Percentiles rank a stretch among this genome's conserved stretches.
Conservation (phyloP, 2,329 filamentous ascomycete species). For the Geosmithia putterillii region DNA sequence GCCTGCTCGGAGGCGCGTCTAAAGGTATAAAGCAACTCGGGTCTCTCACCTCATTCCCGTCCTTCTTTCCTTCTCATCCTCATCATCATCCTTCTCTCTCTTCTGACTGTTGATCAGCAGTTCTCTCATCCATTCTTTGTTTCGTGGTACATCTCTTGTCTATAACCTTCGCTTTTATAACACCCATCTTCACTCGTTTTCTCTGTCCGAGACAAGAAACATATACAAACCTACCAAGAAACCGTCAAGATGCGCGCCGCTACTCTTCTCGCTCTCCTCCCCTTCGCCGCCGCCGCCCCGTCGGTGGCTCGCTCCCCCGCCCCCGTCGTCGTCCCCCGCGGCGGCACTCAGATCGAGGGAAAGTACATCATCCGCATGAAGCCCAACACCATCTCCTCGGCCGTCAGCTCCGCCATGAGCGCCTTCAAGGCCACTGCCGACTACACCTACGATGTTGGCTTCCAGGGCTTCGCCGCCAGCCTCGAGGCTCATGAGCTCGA, state of each 20-base stretch:
- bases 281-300: conserved; percentile 17
- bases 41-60: background rate
- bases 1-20: background rate
- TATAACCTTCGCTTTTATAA: background rate
- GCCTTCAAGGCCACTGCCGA: conserved; percentile 8
- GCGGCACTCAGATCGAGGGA: conserved; percentile 7
- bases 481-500: conserved; percentile 8
- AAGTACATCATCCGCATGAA: conserved; percentile 15
- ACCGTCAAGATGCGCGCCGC: conserved; percentile 16
- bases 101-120: background rate
- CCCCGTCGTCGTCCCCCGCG: conserved; percentile 3
- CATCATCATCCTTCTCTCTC: background rate
- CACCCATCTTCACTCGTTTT: background rate
- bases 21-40: background rate
- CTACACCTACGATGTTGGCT: conserved; percentile 8
- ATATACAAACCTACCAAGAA: background rate
- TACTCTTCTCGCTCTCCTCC: conserved; percentile 18
- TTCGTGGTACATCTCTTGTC: background rate
- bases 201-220: background rate
- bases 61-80: background rate
- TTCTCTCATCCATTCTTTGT: background rate
- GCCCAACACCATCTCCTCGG: conserved; percentile 5
- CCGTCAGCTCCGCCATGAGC: conserved; percentile 6
- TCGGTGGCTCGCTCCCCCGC: background rate
- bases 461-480: conserved; percentile 10